phyloP scores from a whole-genome alignment of 495 filamentous ascomycete genomes.

The Pseudevernia furfuracea region DNA sequence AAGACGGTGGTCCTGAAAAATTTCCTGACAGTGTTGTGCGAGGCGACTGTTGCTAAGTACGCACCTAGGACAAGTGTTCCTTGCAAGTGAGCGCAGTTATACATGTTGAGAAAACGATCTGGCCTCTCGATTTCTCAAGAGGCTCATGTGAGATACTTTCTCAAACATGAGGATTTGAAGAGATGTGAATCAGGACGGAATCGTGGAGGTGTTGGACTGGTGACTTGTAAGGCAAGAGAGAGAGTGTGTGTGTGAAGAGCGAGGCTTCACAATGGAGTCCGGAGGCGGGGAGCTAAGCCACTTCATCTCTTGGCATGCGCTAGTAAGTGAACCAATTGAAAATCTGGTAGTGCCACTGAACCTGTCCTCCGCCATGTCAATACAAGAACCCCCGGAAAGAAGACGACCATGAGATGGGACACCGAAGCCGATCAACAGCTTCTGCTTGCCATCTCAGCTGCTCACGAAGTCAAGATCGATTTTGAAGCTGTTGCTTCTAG shows the following conservation, averaged over 20 bases:
- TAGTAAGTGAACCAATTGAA: neutral
- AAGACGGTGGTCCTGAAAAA: neutral
- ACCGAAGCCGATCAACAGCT: neutral
- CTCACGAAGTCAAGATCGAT: neutral
- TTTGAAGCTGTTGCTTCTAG: neutral
- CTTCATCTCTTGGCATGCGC: constrained; percentile 2
- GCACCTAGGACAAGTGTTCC: constrained; percentile 21
- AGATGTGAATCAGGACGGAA: neutral
- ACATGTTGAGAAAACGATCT: constrained; percentile 20
- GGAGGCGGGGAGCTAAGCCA: neutral
- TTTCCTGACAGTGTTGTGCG: neutral
- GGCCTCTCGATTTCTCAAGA: constrained; percentile 28
- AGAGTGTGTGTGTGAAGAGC: neutral
- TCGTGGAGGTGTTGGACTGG: neutral
- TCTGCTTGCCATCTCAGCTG: neutral
- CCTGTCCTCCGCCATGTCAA: neutral
- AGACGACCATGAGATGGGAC: neutral
- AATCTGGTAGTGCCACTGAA: neutral
- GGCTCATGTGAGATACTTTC: constrained; percentile 16
- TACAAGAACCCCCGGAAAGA: neutral
- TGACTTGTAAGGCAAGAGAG: neutral
- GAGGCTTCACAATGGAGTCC: neutral
- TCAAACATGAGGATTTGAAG: constrained; percentile 15
- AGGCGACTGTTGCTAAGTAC: neutral
- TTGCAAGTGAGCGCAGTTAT: constrained; percentile 21